Conservation (phyloP, 1,139 yeast species). For the Scheffersomyces parashehatae region DNA sequence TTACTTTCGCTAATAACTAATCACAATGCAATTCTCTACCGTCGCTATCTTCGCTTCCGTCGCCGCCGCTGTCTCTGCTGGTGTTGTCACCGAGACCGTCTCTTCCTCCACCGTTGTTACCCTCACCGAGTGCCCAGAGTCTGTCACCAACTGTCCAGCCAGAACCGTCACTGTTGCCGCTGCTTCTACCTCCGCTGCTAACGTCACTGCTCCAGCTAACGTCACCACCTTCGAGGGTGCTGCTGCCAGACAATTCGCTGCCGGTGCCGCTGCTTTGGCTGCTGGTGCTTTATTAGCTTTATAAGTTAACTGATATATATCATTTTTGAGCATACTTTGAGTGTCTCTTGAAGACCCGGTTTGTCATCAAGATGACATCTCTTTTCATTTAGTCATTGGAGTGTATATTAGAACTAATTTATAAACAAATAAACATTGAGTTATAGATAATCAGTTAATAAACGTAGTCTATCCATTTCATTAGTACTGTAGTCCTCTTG, state of each 20-base stretch:
- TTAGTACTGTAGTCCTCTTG: too few relatives aligned
- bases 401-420: not conserved
- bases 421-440: too few relatives aligned
- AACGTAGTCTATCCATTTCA: too few relatives aligned
- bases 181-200: conserved; percentile 23
- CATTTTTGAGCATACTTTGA: not conserved
- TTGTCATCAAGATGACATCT: not conserved
- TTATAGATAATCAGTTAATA: too few relatives aligned
- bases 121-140: conserved; percentile 25
- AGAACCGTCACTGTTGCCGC: conserved; percentile 7
- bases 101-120: conserved; percentile 22
- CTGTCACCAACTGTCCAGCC: conserved; percentile 29
- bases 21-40: conserved; percentile 27
- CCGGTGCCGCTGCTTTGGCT: conserved; percentile 30
- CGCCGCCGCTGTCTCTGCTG: conserved; percentile 24
- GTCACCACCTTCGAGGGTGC: conserved; percentile 24
- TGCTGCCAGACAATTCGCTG: conserved; percentile 22
- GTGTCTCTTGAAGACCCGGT: not conserved
- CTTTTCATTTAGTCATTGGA: conserved; percentile 1
- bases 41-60: conserved; percentile 24
- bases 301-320: conserved; percentile 18
- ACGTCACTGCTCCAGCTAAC: conserved; percentile 17
- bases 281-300: conserved; percentile 38
- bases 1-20: conserved; percentile 23
- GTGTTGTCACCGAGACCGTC: conserved; percentile 19